These are phyloP conservation scores for Psilocybe cubensis DNA, from an alignment of 768 basidiomycete genomes.

Conservation along the genomic window DNA sequence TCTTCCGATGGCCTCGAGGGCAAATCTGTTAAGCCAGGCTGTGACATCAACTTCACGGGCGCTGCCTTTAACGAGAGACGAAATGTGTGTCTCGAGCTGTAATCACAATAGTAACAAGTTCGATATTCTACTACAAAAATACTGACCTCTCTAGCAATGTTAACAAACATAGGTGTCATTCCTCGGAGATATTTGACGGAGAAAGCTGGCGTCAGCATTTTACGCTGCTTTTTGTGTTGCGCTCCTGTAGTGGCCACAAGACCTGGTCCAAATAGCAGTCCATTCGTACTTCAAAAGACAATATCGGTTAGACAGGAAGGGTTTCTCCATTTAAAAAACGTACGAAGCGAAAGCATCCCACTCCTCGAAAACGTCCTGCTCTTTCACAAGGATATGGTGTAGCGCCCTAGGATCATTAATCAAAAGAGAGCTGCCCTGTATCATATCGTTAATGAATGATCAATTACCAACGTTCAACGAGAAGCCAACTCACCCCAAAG, in stretches of 20 bases:
- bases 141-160: conserved; percentile 5
- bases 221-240: conserved; percentile 9
- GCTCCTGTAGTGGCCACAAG: conserved; percentile 4
- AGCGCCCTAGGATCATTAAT: conserved; percentile 7
- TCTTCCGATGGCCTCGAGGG: conserved; percentile 6
- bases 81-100: not conserved
- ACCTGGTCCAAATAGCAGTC: conserved; percentile 4
- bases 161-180: conserved; percentile 9
- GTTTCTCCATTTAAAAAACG: not conserved
- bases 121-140: not conserved
- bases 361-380: conserved; percentile 9
- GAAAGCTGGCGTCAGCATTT: conserved; percentile 9
- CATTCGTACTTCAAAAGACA: not conserved
- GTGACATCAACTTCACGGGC: conserved; percentile 5
- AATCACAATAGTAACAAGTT: not conserved
- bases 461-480: not conserved
- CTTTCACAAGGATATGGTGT: conserved; percentile 10
- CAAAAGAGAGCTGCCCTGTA: conserved; percentile 3
- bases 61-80: not conserved
- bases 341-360: conserved; percentile 9
- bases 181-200: conserved; percentile 9
- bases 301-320: not conserved
- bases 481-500: not conserved
- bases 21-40: conserved; percentile 2
- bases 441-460: not conserved